These are phyloP conservation scores for Zygnema cylindricum DNA, from an alignment of 139 green algal genomes.

Conservation along the genomic window DNA sequence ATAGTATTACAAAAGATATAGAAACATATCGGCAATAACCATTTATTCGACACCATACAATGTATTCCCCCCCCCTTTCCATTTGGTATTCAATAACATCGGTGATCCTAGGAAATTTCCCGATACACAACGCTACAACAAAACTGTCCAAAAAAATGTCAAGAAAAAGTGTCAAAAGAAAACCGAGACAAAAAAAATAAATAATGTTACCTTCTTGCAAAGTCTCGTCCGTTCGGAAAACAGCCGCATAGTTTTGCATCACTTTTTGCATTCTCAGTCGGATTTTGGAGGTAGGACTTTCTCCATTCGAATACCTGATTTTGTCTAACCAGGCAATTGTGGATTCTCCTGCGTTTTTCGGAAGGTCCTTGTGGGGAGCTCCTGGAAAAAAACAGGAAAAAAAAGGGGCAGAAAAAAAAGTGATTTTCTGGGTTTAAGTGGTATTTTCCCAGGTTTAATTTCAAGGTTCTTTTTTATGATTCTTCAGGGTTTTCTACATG, in stretches of 20 bases:
- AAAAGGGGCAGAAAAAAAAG: not conserved
- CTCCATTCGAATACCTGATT: slow-evolving; percentile 85
- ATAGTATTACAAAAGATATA: too few relatives aligned
- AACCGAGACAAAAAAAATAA: not conserved
- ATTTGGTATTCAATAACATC: too few relatives aligned
- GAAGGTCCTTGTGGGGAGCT: slow-evolving; percentile 75
- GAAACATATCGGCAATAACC: too few relatives aligned
- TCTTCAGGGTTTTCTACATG: too few relatives aligned
- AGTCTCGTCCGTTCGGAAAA: slow-evolving; percentile 91
- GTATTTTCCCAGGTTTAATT: too few relatives aligned
- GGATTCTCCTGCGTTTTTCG: slow-evolving; percentile 74
- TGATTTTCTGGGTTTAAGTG: too few relatives aligned
- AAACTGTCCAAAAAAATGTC: not conserved
- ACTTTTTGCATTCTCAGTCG: slow-evolving; percentile 72
- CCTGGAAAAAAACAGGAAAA: not conserved
- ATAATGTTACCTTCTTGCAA: slow-evolving; percentile 77
- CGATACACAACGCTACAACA: too few relatives aligned
- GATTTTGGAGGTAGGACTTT: slow-evolving; percentile 77
- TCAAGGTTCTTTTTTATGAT: too few relatives aligned
- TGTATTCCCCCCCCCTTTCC: too few relatives aligned
- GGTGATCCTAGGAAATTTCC: too few relatives aligned
- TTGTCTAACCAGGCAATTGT: slow-evolving; percentile 85
- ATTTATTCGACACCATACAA: not conserved
- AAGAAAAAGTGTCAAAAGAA: not conserved
- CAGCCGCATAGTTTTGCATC: slow-evolving; percentile 89